phyloP scores from a whole-genome alignment of 2,329 filamentous ascomycete species.

The Trichoderma breve region DNA sequence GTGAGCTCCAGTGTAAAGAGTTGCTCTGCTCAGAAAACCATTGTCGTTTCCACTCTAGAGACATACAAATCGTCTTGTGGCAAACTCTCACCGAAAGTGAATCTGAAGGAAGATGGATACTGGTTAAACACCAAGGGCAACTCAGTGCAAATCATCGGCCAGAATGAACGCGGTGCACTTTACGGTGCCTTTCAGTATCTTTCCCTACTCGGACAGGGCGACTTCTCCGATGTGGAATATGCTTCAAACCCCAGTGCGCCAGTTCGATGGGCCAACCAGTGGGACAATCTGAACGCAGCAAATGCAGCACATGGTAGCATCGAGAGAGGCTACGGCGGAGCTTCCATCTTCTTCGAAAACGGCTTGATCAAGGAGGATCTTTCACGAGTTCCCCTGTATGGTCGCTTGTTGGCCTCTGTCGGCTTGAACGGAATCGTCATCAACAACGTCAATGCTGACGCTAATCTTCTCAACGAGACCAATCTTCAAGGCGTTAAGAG shows the following conservation, averaged over 20 bases:
- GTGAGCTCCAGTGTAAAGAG: background rate
- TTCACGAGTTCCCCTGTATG: slow-evolving; percentile 60
- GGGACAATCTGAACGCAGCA: slow-evolving; percentile 59
- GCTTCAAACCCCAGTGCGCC: slow-evolving; percentile 57
- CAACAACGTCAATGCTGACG: slow-evolving; percentile 72
- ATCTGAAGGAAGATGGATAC: slow-evolving; percentile 58
- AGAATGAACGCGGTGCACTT: slow-evolving; percentile 14
- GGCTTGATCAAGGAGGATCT: slow-evolving; percentile 55
- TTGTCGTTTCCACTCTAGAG: slow-evolving; percentile 27
- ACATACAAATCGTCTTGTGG: slow-evolving; percentile 37
- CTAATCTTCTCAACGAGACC: slow-evolving; percentile 49
- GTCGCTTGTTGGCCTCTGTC: slow-evolving; percentile 64
- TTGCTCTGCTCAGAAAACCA: background rate
- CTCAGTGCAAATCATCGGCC: slow-evolving; percentile 36
- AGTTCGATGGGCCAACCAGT: slow-evolving; percentile 70
- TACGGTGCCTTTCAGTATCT: slow-evolving; percentile 12
- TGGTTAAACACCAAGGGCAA: slow-evolving; percentile 50
- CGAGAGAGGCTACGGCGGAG: slow-evolving; percentile 66
- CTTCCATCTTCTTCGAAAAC: slow-evolving; percentile 65
- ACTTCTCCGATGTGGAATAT: slow-evolving; percentile 47
- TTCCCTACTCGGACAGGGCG: slow-evolving; percentile 60
- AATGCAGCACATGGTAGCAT: slow-evolving; percentile 47
- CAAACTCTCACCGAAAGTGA: slow-evolving; percentile 31
- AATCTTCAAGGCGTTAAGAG: slow-evolving; percentile 62
- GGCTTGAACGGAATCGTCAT: slow-evolving; percentile 64